These are phyloP conservation scores for Ophiorrhiza pumila DNA, from an alignment of 257 asterid species.

Conservation along the genomic window DNA sequence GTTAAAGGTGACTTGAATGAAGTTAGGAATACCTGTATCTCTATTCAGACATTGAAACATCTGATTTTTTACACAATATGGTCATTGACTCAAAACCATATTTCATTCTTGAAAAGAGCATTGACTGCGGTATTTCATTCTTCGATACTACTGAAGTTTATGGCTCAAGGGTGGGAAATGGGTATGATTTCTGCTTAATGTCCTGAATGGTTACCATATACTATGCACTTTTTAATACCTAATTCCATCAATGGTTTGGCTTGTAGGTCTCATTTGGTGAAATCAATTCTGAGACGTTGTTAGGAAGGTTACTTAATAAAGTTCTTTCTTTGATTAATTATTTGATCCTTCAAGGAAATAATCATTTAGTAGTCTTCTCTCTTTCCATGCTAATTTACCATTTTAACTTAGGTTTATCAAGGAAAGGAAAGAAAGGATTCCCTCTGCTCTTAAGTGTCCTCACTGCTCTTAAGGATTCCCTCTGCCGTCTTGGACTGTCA, in stretches of 20 bases:
- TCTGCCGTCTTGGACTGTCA: constrained; percentile 60
- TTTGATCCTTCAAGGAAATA: neutral
- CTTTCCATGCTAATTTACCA: neutral
- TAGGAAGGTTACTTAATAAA: constrained; percentile 68
- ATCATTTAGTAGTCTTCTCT: neutral
- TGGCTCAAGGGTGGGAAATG: constrained; percentile 65
- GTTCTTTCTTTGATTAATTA: neutral
- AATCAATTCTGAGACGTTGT: constrained; percentile 77
- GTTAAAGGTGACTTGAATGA: constrained; percentile 60
- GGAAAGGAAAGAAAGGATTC: constrained; percentile 68
- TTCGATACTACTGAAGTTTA: constrained; percentile 94
- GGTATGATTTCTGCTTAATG: constrained; percentile 1
- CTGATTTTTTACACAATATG: too few species aligned
- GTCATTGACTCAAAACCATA: too few species aligned
- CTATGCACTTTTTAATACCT: neutral
- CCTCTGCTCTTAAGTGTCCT: constrained; percentile 86
- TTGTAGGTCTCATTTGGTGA: constrained; percentile 87
- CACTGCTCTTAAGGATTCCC: constrained; percentile 76
- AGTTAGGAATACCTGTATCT: constrained; percentile 67
- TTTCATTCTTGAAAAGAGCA: constrained; percentile 68
- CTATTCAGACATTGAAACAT: too few species aligned
- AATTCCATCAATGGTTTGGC: neutral
- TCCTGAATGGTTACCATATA: neutral
- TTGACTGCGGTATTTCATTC: constrained; percentile 75
- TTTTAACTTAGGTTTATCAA: constrained; percentile 71